phyloP scores from a whole-genome alignment of 495 filamentous ascomycete genomes.

The Lophiotrema nucula region DNA sequence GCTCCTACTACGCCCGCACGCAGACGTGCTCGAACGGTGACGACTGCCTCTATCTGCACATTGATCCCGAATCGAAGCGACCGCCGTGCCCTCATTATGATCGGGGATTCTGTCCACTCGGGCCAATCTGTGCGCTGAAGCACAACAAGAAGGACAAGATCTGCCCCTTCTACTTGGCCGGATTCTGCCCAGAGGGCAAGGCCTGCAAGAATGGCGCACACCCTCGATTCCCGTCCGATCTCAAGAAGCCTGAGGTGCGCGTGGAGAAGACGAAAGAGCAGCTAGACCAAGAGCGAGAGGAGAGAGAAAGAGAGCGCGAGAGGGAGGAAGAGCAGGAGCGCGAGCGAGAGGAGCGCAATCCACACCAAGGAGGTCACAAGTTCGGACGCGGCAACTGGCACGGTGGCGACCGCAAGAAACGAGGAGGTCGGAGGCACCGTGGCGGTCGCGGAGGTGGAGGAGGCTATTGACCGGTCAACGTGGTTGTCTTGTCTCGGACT shows the following conservation, averaged over 20 bases:
- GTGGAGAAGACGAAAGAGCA: conserved; percentile 59
- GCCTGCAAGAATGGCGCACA: conserved; percentile 76
- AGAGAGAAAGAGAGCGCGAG: conserved; percentile 54
- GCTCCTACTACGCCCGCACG: conserved; percentile 71
- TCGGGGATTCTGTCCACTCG: conserved; percentile 89
- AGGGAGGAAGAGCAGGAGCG: conserved; percentile 43
- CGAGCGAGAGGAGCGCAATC: conserved; percentile 31
- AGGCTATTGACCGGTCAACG: conserved; percentile 12
- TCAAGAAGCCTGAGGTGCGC: conserved; percentile 69
- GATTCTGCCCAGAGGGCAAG: conserved; percentile 89
- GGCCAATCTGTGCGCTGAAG: conserved; percentile 79
- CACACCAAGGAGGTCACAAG: conserved; percentile 14
- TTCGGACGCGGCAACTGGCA: conserved; percentile 26
- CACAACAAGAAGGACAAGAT: conserved; percentile 70
- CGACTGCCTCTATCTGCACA: conserved; percentile 94
- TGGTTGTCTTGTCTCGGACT: not conserved
- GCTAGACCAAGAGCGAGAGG: conserved; percentile 46
- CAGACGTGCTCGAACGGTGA: conserved; percentile 94
- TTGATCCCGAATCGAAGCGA: conserved; percentile 68
- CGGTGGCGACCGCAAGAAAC: conserved; percentile 17
- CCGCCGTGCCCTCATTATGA: conserved; percentile 94
- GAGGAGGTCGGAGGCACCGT: conserved; percentile 16
- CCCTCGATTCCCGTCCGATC: conserved; percentile 66
- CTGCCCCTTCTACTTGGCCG: conserved; percentile 85
- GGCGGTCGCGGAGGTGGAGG: too few relatives aligned